These are phyloP conservation scores for Prunus padus DNA, from an alignment of 306 rosid species.

Conservation along the genomic window DNA sequence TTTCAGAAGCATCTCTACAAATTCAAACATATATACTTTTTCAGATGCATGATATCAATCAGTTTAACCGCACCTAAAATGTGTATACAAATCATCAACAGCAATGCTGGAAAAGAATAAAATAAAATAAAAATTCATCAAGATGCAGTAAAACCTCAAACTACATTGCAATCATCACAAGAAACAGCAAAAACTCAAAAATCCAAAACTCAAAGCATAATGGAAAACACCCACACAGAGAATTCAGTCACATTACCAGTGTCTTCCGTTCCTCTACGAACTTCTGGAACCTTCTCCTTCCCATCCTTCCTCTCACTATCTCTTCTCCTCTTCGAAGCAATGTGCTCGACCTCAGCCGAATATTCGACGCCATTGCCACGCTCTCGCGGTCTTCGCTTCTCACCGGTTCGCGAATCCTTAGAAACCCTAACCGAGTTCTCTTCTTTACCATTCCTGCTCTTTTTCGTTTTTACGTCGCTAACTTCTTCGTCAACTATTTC, in stretches of 20 bases:
- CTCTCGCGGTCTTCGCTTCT: neutral
- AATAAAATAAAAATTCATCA: too few species aligned
- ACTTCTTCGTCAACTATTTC: neutral
- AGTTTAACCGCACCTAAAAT: too few species aligned
- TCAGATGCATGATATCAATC: too few species aligned
- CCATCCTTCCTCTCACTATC: neutral
- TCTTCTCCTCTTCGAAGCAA: neutral
- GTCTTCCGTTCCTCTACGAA: neutral
- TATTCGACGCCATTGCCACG: neutral
- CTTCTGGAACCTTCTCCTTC: neutral
- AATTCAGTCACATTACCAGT: neutral
- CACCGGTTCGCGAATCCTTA: neutral
- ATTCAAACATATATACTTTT: too few species aligned
- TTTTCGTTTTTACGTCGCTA: neutral
- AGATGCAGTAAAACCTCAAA: too few species aligned
- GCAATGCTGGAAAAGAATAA: neutral
- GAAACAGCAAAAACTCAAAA: too few species aligned
- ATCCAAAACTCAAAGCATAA: too few species aligned
- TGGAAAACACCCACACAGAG: neutral
- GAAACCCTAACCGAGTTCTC: slow-evolving; percentile 3
- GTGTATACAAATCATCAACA: neutral
- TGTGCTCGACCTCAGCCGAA: neutral
- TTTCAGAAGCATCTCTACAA: too few species aligned
- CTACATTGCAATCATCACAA: too few species aligned
- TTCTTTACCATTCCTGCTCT: neutral